These are phyloP conservation scores for Parachaetomium inaequale DNA, from an alignment of 495 filamentous ascomycete genomes.

Conservation along the genomic window DNA sequence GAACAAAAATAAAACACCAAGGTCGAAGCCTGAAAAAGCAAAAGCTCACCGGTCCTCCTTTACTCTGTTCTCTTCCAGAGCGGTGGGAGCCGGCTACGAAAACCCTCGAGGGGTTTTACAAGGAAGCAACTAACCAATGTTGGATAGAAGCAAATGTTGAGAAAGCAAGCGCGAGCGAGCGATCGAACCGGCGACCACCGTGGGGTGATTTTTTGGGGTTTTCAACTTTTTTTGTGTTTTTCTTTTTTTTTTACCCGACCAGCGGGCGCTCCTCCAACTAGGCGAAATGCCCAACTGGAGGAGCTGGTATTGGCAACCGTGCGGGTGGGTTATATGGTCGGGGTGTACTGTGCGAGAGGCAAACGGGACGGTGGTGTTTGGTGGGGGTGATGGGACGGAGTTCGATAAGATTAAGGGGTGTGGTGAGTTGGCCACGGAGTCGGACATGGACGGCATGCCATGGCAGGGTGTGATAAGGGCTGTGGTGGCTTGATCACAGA, in stretches of 20 bases:
- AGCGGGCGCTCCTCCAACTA: neutral
- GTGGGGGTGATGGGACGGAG: neutral
- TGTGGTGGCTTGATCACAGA: too few relatives aligned
- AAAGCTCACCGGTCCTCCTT: neutral
- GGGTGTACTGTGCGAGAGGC: neutral
- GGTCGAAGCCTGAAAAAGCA: too few relatives aligned
- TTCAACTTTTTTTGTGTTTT: too few relatives aligned
- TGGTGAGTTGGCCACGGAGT: too few relatives aligned
- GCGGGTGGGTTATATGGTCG: neutral
- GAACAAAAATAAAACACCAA: neutral
- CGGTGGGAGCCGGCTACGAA: too few relatives aligned
- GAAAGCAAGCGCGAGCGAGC: neutral
- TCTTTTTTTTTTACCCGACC: neutral
- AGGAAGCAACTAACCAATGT: neutral
- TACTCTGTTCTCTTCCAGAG: too few relatives aligned
- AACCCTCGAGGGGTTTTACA: neutral
- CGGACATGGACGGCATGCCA: too few relatives aligned
- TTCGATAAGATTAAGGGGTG: too few relatives aligned
- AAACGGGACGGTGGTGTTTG: neutral
- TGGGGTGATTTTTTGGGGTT: too few relatives aligned
- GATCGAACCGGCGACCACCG: neutral
- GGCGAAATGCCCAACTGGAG: neutral
- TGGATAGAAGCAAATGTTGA: neutral
- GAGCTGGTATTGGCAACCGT: too few relatives aligned
- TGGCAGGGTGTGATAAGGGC: constrained; percentile 21